These are phyloP conservation scores for Talaromyces funiculosus DNA, from an alignment of 2,329 filamentous ascomycete species.

Conservation along the genomic window DNA sequence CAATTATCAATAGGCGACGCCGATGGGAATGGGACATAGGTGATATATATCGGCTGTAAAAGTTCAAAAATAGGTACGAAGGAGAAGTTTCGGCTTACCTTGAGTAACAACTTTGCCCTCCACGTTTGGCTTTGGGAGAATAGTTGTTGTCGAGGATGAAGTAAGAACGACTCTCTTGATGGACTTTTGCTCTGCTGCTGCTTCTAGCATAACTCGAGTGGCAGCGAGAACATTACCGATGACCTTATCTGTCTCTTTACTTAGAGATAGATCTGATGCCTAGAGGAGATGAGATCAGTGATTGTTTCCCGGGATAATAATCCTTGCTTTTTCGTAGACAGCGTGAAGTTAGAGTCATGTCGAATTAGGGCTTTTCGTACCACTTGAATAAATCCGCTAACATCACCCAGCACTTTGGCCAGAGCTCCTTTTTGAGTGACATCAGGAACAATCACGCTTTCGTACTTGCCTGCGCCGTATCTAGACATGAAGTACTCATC, in stretches of 20 bases:
- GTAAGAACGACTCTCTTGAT: constrained; percentile 10
- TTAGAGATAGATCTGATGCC: constrained; percentile 6
- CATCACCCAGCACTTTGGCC: constrained; percentile 2
- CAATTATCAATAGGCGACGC: not conserved
- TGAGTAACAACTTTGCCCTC: not conserved
- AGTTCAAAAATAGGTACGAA: too few species aligned
- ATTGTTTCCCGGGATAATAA: not conserved
- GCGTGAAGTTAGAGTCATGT: not conserved
- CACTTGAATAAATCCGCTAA: constrained; percentile 1
- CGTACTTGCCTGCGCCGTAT: constrained; percentile 25
- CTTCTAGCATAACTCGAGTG: not conserved
- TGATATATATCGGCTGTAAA: too few species aligned
- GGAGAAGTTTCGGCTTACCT: too few species aligned
- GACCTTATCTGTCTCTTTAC: not conserved
- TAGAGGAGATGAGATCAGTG: not conserved
- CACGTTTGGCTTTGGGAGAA: not conserved
- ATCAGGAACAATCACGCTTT: constrained; percentile 32
- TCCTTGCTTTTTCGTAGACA: not conserved
- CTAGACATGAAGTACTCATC: constrained; percentile 23
- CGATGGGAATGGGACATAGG: not conserved
- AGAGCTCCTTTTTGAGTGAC: constrained; percentile 27
- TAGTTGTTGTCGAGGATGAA: not conserved
- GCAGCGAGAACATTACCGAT: not conserved
- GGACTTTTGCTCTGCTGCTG: constrained; percentile 5
- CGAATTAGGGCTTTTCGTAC: not conserved